These are phyloP conservation scores for Boletellus sp. DNA, from an alignment of 768 basidiomycete genomes.

Conservation along the genomic window DNA sequence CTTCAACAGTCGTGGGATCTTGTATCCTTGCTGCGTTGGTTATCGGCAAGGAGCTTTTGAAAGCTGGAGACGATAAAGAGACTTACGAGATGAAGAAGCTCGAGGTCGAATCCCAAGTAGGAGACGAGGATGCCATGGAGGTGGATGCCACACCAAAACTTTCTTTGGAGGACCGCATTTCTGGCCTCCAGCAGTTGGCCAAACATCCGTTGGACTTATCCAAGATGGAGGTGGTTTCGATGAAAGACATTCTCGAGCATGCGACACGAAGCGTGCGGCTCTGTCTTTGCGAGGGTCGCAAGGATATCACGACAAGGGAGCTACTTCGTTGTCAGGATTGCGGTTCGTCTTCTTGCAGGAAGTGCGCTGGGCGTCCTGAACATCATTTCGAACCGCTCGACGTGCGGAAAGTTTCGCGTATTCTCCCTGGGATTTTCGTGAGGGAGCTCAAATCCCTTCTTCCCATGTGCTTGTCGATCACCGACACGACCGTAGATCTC, in stretches of 20 bases:
- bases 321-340: constrained; percentile 75
- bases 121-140: constrained; percentile 43
- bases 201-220: constrained; percentile 69
- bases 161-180: constrained; percentile 49
- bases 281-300: constrained; percentile 88
- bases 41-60: constrained; percentile 61
- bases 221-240: constrained; percentile 41
- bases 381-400: constrained; percentile 68
- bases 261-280: constrained; percentile 74
- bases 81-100: constrained; percentile 67
- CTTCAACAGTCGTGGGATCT: constrained; percentile 91
- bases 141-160: constrained; percentile 36
- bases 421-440: constrained; percentile 71
- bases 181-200: constrained; percentile 67
- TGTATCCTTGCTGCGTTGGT: constrained; percentile 83
- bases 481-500: constrained; percentile 44
- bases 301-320: constrained; percentile 64
- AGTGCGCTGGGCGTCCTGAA: constrained; percentile 88
- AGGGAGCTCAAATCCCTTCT: constrained; percentile 72
- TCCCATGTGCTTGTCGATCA: constrained; percentile 79
- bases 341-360: constrained; percentile 71
- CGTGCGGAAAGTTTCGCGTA: constrained; percentile 48
- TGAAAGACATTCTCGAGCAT: constrained; percentile 54
- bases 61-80: constrained; percentile 57
- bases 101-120: constrained; percentile 25